A percentile compares a stretch with the other conserved stretches of the same genome.
phyloP scores from a whole-genome alignment of 1,284 basidiomycete genomes.

The Tylopilus sp. region DNA sequence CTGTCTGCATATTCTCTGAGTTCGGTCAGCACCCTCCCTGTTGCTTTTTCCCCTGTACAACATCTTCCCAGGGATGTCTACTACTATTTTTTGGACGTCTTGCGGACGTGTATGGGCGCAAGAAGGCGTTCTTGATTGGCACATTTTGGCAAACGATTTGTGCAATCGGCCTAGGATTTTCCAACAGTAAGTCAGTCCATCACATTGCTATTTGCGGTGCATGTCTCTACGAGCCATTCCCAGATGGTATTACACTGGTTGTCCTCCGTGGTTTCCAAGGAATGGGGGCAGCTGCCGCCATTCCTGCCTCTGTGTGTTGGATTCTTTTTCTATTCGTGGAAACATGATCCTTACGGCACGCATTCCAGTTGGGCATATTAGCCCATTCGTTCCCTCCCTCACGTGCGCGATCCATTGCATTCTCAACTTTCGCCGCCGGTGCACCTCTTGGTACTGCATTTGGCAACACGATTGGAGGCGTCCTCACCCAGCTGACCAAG shows the following conservation, averaged over 20 bases:
- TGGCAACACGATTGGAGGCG: conserved; percentile 66
- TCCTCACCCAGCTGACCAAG: conserved; percentile 63
- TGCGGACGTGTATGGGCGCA: conserved; percentile 73
- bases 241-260: conserved; percentile 56
- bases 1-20: conserved; percentile 50
- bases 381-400: conserved; percentile 72
- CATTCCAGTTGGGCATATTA: conserved; percentile 66
- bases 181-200: conserved; percentile 37
- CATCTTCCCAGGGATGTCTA: conserved; percentile 58
- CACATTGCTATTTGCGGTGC: background rate
- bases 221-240: background rate
- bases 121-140: conserved; percentile 59
- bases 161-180: conserved; percentile 56
- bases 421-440: conserved; percentile 75
- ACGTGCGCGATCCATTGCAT: conserved; percentile 64
- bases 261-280: conserved; percentile 70
- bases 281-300: conserved; percentile 62
- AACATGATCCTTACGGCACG: background rate
- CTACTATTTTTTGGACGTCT: conserved; percentile 69
- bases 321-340: background rate
- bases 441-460: conserved; percentile 75
- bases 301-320: conserved; percentile 64
- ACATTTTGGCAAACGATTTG: conserved; percentile 47
- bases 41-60: conserved; percentile 4
- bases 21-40: conserved; percentile 36